Evolutionary conservation across 2,329 filamentous ascomycete genomes (phyloP), one percentile per base, ranked within the genome.

Genomic region (Aspergillus sp.): DNA sequence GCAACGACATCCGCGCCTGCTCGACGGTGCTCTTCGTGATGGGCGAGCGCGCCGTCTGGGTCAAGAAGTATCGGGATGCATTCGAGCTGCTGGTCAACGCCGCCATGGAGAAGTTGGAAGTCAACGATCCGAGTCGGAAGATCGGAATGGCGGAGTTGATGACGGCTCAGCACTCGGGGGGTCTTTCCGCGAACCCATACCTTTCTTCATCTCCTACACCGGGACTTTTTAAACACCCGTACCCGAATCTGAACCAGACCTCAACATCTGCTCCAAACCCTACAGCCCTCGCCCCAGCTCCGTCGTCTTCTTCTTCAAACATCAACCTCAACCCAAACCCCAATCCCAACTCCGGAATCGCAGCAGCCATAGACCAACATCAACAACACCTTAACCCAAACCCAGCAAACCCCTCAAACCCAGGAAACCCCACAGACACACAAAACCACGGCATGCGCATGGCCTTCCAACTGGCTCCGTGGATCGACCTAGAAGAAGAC

Each of bases 11-110:
- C 52, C 78, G 80, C 36, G 79, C 80, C 3, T 82, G 79, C 67
- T 81, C 78, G 1, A 74, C 79, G 1, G 79, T 82, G 1, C 70
- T 82, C 1, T 82, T 81, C 54, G 79, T 81, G 45, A 82, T 82
- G 78, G 75, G 79, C 5, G 81, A 82, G 63, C 75, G 80, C 31
- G 80, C 80, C 7, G 69, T 75, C 0, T 81, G 79, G 77, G 79
- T 82, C 3, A 78, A 77, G 56, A 77, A 77, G 61, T 81, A 81
- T 67, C 75, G 80, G 6, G 79, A 82, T 46, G 77, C 79, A 3
- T 82, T 81, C 55, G 80, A 81, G 56, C 58, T 80, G 2, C 74
- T 82, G 2, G 78, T 80, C 26, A 78, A 78, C 52, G 78, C 80
- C 3, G 72, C 78, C 1, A 81, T 80, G 78, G 77, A 81, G 58